Conservation (phyloP, 768 basidiomycete species). For the Gelatoporia subvermispora region DNA sequence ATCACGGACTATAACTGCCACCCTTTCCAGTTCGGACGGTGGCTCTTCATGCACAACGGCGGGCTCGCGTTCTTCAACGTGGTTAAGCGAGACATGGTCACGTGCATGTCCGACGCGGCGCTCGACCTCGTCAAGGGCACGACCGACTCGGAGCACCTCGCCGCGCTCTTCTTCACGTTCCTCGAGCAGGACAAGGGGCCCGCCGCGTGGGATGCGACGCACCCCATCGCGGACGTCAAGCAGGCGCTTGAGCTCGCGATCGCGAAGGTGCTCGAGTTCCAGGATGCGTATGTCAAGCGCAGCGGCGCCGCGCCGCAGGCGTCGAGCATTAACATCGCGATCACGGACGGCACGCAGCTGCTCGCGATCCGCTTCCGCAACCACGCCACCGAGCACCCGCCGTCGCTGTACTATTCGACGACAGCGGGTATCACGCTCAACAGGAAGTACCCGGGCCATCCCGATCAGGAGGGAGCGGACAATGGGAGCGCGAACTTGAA, state of each 20-base stretch:
- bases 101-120: slow-evolving; percentile 16
- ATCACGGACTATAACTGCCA: slow-evolving; percentile 22
- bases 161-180: slow-evolving; percentile 28
- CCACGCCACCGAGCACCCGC: slow-evolving; percentile 25
- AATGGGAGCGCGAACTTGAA: slow-evolving; percentile 12
- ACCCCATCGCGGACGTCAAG: slow-evolving; percentile 22
- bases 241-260: slow-evolving; percentile 21
- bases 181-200: slow-evolving; percentile 16
- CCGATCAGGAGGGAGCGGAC: slow-evolving; percentile 19
- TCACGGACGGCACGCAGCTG: slow-evolving; percentile 28
- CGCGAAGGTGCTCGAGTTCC: slow-evolving; percentile 19
- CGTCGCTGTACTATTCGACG: slow-evolving; percentile 29
- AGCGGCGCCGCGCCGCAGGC: slow-evolving; percentile 13
- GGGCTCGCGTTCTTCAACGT: slow-evolving; percentile 19
- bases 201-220: slow-evolving; percentile 17
- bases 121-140: slow-evolving; percentile 21
- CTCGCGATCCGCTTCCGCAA: slow-evolving; percentile 29
- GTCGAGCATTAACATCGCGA: slow-evolving; percentile 26
- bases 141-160: slow-evolving; percentile 26
- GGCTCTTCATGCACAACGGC: slow-evolving; percentile 29
- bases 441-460: slow-evolving; percentile 30
- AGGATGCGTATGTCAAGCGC: slow-evolving; percentile 14
- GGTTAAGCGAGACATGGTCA: slow-evolving; percentile 11
- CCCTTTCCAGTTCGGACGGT: slow-evolving; percentile 24
- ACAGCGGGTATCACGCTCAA: slow-evolving; percentile 28